Evolutionary conservation across 2,329 filamentous ascomycete species (phyloP).

Genomic region (Chaetomium sp.): DNA sequence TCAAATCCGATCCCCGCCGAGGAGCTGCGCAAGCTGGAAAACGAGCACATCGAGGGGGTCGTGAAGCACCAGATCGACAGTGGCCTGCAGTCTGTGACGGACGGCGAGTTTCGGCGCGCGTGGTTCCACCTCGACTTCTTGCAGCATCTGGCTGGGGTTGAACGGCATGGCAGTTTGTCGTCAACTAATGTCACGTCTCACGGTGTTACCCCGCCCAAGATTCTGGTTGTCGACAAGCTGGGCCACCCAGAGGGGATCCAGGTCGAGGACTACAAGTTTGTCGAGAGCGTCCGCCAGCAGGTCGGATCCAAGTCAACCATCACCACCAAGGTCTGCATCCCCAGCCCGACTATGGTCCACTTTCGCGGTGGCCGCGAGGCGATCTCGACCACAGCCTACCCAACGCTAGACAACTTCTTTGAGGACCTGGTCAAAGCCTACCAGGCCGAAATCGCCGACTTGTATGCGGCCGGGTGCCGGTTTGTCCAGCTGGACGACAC

Average conservation of each 20-base stretch:
- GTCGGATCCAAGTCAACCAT: conserved; percentile 32
- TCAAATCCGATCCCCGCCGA: conserved; percentile 33
- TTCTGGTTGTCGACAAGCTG: conserved; percentile 49
- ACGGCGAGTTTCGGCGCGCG: conserved; percentile 50
- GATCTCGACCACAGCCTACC: conserved; percentile 47
- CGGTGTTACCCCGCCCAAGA: conserved; percentile 46
- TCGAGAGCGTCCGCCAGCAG: conserved; percentile 33
- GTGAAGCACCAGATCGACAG: conserved; percentile 43
- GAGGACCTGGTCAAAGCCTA: conserved; percentile 49
- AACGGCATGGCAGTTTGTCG: conserved; percentile 40
- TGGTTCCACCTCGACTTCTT: conserved; percentile 56
- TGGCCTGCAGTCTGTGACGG: conserved; percentile 45
- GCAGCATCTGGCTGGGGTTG: conserved; percentile 46
- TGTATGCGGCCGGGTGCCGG: conserved; percentile 48
- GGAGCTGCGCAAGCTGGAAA: conserved; percentile 45
- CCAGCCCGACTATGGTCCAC: conserved; percentile 53
- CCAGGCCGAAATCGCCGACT: conserved; percentile 46
- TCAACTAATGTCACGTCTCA: conserved; percentile 39
- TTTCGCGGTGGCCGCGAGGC: conserved; percentile 49
- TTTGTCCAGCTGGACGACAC: conserved; percentile 55
- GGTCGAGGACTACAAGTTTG: conserved; percentile 49
- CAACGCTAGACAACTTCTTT: conserved; percentile 49
- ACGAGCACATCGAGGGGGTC: conserved; percentile 42
- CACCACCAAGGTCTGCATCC: conserved; percentile 49
- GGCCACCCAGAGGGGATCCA: conserved; percentile 48